Conservation (phyloP, 306 rosid genomes). For the Inga leiocalycina region DNA sequence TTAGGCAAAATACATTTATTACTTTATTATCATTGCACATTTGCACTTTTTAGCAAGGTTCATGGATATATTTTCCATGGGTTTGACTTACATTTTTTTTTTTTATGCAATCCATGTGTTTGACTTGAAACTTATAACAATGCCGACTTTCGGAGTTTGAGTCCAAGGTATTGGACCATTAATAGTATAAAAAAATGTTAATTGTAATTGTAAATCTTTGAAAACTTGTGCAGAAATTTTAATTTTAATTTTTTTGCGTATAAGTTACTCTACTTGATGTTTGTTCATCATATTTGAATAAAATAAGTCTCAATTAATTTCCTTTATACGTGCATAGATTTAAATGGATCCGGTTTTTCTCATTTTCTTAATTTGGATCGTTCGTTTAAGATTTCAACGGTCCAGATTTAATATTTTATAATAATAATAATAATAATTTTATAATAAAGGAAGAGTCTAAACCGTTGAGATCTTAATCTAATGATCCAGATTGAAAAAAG, state of each 20-base stretch:
- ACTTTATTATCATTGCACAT: too few relatives aligned
- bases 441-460: too few relatives aligned
- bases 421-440: too few relatives aligned
- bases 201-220: neutral
- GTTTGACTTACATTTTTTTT: neutral
- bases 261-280: neutral
- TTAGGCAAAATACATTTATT: too few relatives aligned
- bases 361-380: too few relatives aligned
- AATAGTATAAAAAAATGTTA: neutral
- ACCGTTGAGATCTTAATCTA: too few relatives aligned
- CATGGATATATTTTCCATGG: neutral
- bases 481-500: too few relatives aligned
- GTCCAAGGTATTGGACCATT: neutral
- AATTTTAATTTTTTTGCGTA: fast-evolving
- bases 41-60: neutral
- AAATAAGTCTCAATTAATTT: neutral
- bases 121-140: neutral
- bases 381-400: too few relatives aligned
- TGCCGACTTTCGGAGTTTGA: neutral
- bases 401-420: too few relatives aligned
- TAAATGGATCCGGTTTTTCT: neutral
- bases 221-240: neutral
- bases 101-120: neutral
- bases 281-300: neutral
- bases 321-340: neutral